Percentiles rank a stretch among this genome's conserved stretches.
Conservation (phyloP, 805 yeast genomes). For the Schizosaccharomyces cryophilus region DNA sequence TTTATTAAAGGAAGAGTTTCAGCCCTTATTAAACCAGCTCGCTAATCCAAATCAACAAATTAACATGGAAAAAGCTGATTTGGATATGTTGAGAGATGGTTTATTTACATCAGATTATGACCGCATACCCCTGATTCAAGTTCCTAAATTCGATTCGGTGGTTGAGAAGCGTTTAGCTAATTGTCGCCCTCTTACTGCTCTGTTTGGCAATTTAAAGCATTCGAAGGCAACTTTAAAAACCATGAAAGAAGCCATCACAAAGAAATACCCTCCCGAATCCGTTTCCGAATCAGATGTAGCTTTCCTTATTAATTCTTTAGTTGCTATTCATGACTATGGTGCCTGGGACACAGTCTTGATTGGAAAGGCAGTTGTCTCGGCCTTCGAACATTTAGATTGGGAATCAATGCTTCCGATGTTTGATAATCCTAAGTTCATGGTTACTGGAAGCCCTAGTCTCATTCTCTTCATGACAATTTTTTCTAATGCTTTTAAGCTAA, state of each 20-base stretch:
- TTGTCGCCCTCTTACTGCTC: neutral
- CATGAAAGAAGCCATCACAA: neutral
- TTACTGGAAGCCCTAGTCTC: slow-evolving; percentile 4
- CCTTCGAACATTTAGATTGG: slow-evolving; percentile 3
- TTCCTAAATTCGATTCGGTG: slow-evolving; percentile 3
- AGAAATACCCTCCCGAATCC: neutral
- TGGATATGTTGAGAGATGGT: neutral
- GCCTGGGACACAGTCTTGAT: neutral
- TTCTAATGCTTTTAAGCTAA: slow-evolving; percentile 4
- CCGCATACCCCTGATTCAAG: slow-evolving; percentile 3
- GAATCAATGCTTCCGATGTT: slow-evolving; percentile 1
- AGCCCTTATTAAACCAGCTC: neutral
- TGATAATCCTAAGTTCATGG: slow-evolving; percentile 4
- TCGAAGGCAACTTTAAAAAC: neutral
- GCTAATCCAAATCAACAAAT: neutral
- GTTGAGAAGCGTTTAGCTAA: neutral
- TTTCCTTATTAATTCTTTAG: slow-evolving; percentile 1
- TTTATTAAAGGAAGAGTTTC: neutral
- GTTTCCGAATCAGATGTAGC: slow-evolving; percentile 4
- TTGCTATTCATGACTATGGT: neutral
- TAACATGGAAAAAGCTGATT: neutral
- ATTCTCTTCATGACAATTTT: slow-evolving; percentile 5
- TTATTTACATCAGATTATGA: slow-evolving; percentile 5
- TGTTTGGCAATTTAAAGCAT: neutral
- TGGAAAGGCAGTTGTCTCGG: slow-evolving; percentile 3